Conservation (phyloP, 2,329 filamentous ascomycete genomes). For the Alternaria panax region DNA sequence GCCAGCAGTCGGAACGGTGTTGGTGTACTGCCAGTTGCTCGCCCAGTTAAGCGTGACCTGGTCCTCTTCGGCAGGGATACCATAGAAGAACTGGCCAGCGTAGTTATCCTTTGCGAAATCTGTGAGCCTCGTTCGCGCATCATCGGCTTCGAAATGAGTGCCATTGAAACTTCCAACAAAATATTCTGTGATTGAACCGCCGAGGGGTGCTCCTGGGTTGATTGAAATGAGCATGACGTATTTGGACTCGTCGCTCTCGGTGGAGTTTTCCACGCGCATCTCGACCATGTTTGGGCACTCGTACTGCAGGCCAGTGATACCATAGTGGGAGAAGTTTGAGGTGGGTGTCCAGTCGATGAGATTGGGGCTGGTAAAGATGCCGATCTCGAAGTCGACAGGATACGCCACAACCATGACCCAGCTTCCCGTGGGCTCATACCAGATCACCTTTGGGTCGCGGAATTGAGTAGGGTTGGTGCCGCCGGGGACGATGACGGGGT, state of each 20-base stretch:
- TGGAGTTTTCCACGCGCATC: conserved; percentile 55
- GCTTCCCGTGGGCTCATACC: conserved; percentile 55
- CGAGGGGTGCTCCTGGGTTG: conserved; percentile 65
- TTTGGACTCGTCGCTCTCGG: conserved; percentile 50
- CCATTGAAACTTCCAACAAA: conserved; percentile 69
- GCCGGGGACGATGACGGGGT: conserved; percentile 63
- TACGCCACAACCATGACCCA: conserved; percentile 68
- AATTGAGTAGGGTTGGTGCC: conserved; percentile 62
- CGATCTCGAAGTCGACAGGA: conserved; percentile 63
- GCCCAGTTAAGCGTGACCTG: conserved; percentile 64
- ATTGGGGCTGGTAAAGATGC: conserved; percentile 68
- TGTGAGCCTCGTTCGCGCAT: conserved; percentile 52
- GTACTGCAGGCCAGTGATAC: conserved; percentile 64
- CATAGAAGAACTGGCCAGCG: conserved; percentile 63
- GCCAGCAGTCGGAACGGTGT: conserved; percentile 61
- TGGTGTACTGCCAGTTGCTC: conserved; percentile 67
- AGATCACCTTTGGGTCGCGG: conserved; percentile 71
- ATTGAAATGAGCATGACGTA: conserved; percentile 60
- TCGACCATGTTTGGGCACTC: conserved; percentile 70
- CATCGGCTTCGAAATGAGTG: conserved; percentile 63
- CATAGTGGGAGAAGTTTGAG: conserved; percentile 64
- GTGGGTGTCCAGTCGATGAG: conserved; percentile 65
- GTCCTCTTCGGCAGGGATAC: conserved; percentile 51
- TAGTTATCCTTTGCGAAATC: conserved; percentile 64
- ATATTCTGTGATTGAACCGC: conserved; percentile 64